These are phyloP conservation scores for Gypsophila paniculata DNA, from an alignment of 179 eudicot species.

Conservation along the genomic window DNA sequence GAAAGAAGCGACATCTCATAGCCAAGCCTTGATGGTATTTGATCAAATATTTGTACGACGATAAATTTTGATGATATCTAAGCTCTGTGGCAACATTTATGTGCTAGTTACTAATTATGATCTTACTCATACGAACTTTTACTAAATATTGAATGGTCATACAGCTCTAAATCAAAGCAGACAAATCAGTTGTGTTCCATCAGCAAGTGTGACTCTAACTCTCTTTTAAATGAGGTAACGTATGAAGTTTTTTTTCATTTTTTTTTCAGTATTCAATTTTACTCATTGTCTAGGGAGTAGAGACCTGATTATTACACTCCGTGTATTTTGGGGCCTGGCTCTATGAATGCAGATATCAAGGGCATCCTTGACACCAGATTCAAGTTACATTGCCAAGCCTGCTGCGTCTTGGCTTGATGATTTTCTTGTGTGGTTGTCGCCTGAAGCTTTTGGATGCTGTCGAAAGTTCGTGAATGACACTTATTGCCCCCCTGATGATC, in stretches of 20 bases:
- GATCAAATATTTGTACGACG: neutral
- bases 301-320: neutral
- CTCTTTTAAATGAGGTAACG: constrained; percentile 89
- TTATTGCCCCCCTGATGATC: constrained; percentile 97
- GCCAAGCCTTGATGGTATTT: neutral
- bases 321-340: neutral
- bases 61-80: neutral
- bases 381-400: constrained; percentile 92
- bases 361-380: constrained; percentile 78
- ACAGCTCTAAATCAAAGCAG: constrained; percentile 85
- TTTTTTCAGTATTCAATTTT: neutral
- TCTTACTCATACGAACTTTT: constrained; percentile 1
- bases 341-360: constrained; percentile 68
- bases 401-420: constrained; percentile 99
- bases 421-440: constrained; percentile 98
- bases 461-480: constrained; percentile 85
- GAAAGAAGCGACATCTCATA: neutral
- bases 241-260: neutral
- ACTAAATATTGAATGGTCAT: constrained; percentile 17
- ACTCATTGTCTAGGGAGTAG: neutral
- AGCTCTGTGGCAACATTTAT: neutral
- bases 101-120: neutral
- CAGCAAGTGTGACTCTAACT: constrained; percentile 90
- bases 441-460: constrained; percentile 99
- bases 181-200: constrained; percentile 92